Conservation (phyloP, 2,329 filamentous ascomycete genomes). For the Sarocladium oryzae region DNA sequence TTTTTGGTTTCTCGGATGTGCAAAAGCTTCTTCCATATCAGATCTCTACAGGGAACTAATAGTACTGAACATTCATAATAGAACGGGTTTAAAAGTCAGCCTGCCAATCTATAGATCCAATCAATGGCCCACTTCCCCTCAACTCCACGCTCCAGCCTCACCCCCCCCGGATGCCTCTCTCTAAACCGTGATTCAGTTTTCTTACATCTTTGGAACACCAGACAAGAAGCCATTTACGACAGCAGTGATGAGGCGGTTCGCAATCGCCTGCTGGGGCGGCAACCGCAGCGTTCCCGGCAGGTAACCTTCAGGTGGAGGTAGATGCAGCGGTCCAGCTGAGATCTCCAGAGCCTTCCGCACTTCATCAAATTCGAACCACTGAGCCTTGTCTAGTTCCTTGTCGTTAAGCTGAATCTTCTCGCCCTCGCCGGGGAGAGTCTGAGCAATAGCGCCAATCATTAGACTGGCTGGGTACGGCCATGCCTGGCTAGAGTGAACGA, state of each 20-base stretch:
- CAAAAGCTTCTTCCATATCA: slow-evolving; percentile 10
- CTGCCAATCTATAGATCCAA: neutral
- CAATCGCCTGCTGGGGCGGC: slow-evolving; percentile 84
- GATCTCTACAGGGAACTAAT: neutral
- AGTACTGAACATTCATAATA: neutral
- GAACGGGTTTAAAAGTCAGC: neutral
- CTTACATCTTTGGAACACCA: slow-evolving; percentile 45
- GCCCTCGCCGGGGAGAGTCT: slow-evolving; percentile 64
- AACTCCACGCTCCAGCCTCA: neutral
- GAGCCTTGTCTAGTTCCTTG: slow-evolving; percentile 82
- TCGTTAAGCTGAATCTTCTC: slow-evolving; percentile 84
- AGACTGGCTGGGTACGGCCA: slow-evolving; percentile 82
- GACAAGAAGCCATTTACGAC: slow-evolving; percentile 70
- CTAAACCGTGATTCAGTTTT: neutral
- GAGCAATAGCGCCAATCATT: slow-evolving; percentile 84
- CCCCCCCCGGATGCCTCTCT: too few relatives aligned
- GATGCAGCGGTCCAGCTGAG: slow-evolving; percentile 61
- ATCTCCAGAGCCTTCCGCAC: slow-evolving; percentile 65
- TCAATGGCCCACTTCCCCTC: neutral
- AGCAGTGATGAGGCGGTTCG: slow-evolving; percentile 76
- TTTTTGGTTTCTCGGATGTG: slow-evolving; percentile 31
- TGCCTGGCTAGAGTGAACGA: slow-evolving; percentile 77
- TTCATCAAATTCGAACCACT: slow-evolving; percentile 81
- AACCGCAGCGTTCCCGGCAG: slow-evolving; percentile 72
- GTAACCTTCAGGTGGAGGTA: slow-evolving; percentile 57